Percentiles rank a stretch among this genome's conserved stretches.
These are phyloP conservation scores for Phlegmacium glaucopus DNA, from an alignment of 768 basidiomycete species.

Conservation along the genomic window DNA sequence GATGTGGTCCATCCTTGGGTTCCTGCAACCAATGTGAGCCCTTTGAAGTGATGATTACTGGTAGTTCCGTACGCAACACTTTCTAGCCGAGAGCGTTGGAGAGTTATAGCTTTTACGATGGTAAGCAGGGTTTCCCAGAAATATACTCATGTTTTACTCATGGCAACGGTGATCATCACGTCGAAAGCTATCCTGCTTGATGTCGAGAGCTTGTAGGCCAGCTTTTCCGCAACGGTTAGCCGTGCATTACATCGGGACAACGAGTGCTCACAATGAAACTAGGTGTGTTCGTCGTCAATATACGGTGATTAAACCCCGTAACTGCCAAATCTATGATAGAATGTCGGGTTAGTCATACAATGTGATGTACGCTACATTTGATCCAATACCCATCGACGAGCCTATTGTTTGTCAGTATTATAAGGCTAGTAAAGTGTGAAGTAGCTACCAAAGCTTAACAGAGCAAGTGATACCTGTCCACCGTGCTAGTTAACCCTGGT, in stretches of 20 bases:
- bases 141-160: conserved; percentile 1
- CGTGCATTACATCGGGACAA: no score
- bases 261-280: conserved; percentile 7
- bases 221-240: background rate
- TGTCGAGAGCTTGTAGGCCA: conserved; percentile 12
- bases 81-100: background rate
- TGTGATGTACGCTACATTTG: background rate
- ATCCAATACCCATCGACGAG: no score
- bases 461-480: conserved; percentile 1
- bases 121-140: no score
- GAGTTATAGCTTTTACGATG: background rate
- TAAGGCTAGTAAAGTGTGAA: background rate
- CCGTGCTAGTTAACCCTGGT: background rate
- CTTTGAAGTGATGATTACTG: no score
- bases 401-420: background rate
- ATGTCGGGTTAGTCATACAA: no score
- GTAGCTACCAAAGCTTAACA: conserved; percentile 10
- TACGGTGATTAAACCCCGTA: conserved; percentile 9
- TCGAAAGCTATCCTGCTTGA: conserved; percentile 10
- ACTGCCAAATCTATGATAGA: conserved; percentile 7
- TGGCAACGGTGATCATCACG: conserved; percentile 8
- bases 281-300: conserved; percentile 10
- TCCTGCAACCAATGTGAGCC: no score
- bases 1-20: no score
- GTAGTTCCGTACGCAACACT: background rate